Evolutionary conservation across 2,329 filamentous ascomycete genomes (phyloP).

Genomic region (Xylaria sp.): DNA sequence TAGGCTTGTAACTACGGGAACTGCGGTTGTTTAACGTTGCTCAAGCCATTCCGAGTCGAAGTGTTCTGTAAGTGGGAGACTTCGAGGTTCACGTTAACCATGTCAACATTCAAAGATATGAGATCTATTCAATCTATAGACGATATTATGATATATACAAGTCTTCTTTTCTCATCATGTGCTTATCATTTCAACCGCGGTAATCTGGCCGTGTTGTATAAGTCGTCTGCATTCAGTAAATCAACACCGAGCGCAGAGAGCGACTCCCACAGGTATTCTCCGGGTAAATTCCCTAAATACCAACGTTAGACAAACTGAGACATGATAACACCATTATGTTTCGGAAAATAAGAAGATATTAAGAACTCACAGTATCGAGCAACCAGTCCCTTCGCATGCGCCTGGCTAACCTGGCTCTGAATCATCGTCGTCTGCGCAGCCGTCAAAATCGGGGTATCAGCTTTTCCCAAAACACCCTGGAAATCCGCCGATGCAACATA

Average conservation of each 20-base stretch:
- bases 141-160: background rate
- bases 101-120: no score
- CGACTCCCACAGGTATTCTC: constrained; percentile 29
- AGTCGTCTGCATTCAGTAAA: constrained; percentile 28
- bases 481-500: constrained; percentile 30
- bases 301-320: constrained; percentile 12
- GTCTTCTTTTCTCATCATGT: background rate
- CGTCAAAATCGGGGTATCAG: constrained; percentile 19
- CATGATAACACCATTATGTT: background rate
- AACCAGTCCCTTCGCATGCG: constrained; percentile 25
- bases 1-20: no score
- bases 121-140: background rate
- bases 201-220: constrained; percentile 23
- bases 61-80: no score
- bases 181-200: constrained; percentile 10
- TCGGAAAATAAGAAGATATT: background rate
- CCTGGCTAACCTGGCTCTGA: constrained; percentile 21
- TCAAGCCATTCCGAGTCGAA: no score
- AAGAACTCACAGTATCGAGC: constrained; percentile 30
- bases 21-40: no score
- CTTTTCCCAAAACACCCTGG: constrained; percentile 22
- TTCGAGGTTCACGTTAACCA: no score
- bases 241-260: constrained; percentile 25
- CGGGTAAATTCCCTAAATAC: constrained; percentile 24
- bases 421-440: constrained; percentile 12